Percentiles rank a stretch among this genome's conserved stretches.
Evolutionary conservation across 2,329 filamentous ascomycete species (phyloP).

Genomic region (Botrytis squamosa): DNA sequence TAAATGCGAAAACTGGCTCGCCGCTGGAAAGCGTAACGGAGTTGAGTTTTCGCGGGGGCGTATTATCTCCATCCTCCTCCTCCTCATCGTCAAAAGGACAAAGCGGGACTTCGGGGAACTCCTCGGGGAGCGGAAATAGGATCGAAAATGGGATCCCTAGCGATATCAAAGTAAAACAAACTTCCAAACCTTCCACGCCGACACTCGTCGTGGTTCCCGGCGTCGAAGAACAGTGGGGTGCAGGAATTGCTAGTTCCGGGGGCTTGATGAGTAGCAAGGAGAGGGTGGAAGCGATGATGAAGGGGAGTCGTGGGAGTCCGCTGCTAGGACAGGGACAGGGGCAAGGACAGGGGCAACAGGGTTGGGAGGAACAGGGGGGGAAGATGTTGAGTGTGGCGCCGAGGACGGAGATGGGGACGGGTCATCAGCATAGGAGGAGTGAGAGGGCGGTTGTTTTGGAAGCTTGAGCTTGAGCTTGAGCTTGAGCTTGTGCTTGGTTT

Average conservation of each 20-base stretch:
- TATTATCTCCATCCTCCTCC: too few species aligned
- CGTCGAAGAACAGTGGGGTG: neutral
- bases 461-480: neutral
- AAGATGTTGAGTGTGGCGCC: neutral
- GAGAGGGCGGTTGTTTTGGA: constrained; percentile 8
- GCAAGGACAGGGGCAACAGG: neutral
- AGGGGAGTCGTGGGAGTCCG: constrained; percentile 9
- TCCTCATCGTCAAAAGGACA: neutral
- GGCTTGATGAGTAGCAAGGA: neutral
- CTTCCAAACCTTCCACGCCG: neutral
- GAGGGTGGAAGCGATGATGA: constrained; percentile 1
- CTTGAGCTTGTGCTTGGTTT: too few species aligned
- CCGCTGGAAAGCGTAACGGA: neutral
- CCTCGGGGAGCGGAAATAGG: too few species aligned
- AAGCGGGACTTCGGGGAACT: neutral
- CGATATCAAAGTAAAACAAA: neutral
- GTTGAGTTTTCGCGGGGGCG: neutral
- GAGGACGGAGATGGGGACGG: neutral
- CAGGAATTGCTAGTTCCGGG: neutral
- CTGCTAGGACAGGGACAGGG: too few species aligned
- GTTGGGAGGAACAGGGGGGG: neutral
- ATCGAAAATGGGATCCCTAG: neutral
- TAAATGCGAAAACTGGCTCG: neutral
- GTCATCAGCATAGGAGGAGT: constrained; percentile 4
- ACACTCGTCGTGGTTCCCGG: neutral